phyloP scores from a whole-genome alignment of 2,329 filamentous ascomycete genomes.

The Aureobasidium sp. region DNA sequence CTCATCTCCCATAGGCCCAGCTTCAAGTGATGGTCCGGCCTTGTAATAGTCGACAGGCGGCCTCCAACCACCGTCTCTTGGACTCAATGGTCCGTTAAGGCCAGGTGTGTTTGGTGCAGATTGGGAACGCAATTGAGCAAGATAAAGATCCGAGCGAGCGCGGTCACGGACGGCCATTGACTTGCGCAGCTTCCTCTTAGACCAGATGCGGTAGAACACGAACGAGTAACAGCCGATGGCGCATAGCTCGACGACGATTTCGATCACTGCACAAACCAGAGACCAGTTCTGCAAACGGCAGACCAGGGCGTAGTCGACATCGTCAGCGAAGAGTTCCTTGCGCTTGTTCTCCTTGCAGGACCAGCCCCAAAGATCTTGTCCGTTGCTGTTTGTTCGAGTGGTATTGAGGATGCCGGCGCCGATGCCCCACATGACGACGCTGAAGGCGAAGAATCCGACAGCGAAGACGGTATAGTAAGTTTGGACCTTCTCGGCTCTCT shows the following conservation, averaged over 20 bases:
- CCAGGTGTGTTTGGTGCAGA: constrained; percentile 93
- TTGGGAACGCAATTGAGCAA: constrained; percentile 61
- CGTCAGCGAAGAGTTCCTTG: constrained; percentile 65
- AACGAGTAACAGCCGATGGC: constrained; percentile 89
- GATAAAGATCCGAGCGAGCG: constrained; percentile 89
- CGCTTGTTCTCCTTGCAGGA: constrained; percentile 87
- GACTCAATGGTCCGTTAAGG: constrained; percentile 59
- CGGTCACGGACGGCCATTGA: constrained; percentile 94
- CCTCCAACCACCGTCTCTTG: constrained; percentile 47
- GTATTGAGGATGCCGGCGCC: constrained; percentile 80
- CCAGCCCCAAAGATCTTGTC: constrained; percentile 97
- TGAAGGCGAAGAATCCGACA: constrained; percentile 88
- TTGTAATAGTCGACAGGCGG: constrained; percentile 38
- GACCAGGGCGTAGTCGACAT: constrained; percentile 81
- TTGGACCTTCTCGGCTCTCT: constrained; percentile 81
- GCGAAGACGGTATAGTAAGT: constrained; percentile 95
- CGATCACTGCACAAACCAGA: constrained; percentile 93
- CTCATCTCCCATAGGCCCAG: constrained; percentile 41
- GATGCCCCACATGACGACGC: constrained; percentile 84
- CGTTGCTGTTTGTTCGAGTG: constrained; percentile 62
- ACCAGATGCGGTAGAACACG: constrained; percentile 96
- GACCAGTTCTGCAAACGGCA: constrained; percentile 95
- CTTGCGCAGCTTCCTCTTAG: constrained; percentile 89
- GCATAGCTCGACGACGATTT: constrained; percentile 85
- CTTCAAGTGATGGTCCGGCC: constrained; percentile 31